Base-by-base conservation (phyloP, 805 yeast species). In the Hanseniaspora thailandica region DNA sequence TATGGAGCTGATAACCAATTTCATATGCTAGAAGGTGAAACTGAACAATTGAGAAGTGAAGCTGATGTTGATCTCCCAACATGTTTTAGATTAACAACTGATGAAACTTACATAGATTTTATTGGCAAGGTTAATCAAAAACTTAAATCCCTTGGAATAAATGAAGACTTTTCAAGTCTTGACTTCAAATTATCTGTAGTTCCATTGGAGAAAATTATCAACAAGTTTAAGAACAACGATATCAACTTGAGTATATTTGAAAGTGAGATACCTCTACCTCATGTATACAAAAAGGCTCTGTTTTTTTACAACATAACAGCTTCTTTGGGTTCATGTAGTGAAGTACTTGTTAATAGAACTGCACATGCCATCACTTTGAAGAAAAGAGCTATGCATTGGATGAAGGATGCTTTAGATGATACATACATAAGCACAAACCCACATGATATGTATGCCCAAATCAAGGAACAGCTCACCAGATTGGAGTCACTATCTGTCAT, bases 281-380 rank as follows among this genome's bases (percentile, higher is more conserved):
- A 55, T 1, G 56, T 69, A 47, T 76, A 68, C 57, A 78, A 71
- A 52, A 74, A 71, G 45, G 75, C 86, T 0, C 67, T 86, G 17
- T 89, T 76, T 64, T 86, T 86, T 59, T 67, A 87, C 58, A 82
- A 84, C 62, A 76, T 86, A 62, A 74, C 84, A 0, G 84, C 87
- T 69, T 90, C 96, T 2, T 78, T 89, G 52, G 83, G 94, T 0
- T 78, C 87, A 0, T 81, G 93, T 1, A 81, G 80, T 13, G 79
- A 82, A 57, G 84, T 83, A 57, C 69, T 85, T 52, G 81, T 77
- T 61, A 79, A 84, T 60, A 82, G 82, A 3, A 75, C 76, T 15
- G 72, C 76, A 23, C 77, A 81, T 20, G 80, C 89, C 6, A 87
- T 81, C 39, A 74, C 82, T n/a, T 86, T 81, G 63, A 76, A 80